Base-by-base conservation (phyloP, 306 rosid genomes). In the Vigna mungo region DNA sequence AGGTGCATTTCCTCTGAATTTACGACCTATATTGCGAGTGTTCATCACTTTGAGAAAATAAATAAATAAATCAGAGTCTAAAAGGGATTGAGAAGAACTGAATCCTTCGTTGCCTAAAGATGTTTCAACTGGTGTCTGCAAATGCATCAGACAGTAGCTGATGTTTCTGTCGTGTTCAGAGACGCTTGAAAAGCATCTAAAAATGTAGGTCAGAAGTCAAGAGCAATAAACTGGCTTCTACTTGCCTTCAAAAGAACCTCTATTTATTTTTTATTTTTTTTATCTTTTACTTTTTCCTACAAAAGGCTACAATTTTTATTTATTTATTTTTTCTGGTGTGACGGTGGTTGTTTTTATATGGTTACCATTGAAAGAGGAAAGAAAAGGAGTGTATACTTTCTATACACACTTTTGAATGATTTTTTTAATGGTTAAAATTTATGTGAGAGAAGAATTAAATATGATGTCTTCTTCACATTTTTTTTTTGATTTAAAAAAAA, bases 141-240 rank as follows among this genome's bases (percentile, higher is more conserved):
- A 37, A 1, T 9, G 30, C 74, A 46, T 15, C 37, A 14, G 3
- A 14, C 7, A 15, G 43, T 47, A 68, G 23, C 59, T 68, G 18
- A 52, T 37, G 12, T 17, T 71, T 36, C 8, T 32, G 16, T 54
- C 16, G 16, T 4, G 36, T 63, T 9, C 54, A 5, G 21, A 55
- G n/a, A 39, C 41, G 56, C 77, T 56, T 39, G 5, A 21, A 72
- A 72, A 30, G 15, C 53, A 41, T 55, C 39, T 72, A 41, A 23
- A 73, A 44, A 59, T 15, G 68, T 72, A 8, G 44, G 44, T 58
- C 47, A 44, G 17, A 12, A 14, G 60, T 74, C 70, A 46, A 27
- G 27, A 59, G 11, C n/a, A 58, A 75, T 74, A 15, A 46, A 34
- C 47, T 58, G 36, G 6, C 66, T 44, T 60, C 12, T 61, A 30